A percentile compares a stretch with the other conserved stretches of the same genome.
Conservation (phyloP, 2,329 filamentous ascomycete species). For the Clarireedia monteithiana region DNA sequence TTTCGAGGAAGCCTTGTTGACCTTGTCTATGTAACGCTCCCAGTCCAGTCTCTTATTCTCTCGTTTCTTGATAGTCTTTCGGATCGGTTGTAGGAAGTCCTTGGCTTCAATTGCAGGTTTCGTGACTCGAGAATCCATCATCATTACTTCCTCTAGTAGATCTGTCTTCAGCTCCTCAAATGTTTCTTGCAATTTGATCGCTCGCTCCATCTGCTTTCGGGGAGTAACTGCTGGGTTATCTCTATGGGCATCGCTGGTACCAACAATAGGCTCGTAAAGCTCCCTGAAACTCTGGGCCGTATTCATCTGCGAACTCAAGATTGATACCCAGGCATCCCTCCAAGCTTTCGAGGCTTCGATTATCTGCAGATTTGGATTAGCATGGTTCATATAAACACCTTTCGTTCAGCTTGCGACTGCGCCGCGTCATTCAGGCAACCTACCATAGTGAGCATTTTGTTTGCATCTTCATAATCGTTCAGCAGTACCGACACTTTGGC, state of each 20-base stretch:
- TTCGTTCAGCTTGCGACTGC: background rate
- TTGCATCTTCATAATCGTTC: constrained; percentile 73
- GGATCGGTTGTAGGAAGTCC: constrained; percentile 60
- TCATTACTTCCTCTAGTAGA: constrained; percentile 59
- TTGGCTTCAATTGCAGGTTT: constrained; percentile 62
- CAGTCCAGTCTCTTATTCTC: constrained; percentile 78
- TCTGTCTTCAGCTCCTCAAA: constrained; percentile 67
- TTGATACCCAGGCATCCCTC: constrained; percentile 70
- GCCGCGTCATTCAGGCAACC: constrained; percentile 17
- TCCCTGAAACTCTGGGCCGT: constrained; percentile 60
- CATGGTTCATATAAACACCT: background rate
- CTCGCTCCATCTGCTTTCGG: constrained; percentile 53
- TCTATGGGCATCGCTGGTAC: constrained; percentile 49
- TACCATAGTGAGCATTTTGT: constrained; percentile 67
- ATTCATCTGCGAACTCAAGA: constrained; percentile 61
- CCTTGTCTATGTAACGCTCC: constrained; percentile 66
- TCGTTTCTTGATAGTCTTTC: constrained; percentile 78
- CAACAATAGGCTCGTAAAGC: constrained; percentile 70
- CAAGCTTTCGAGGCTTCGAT: constrained; percentile 68
- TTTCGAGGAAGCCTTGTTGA: constrained; percentile 64
- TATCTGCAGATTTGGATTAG: constrained; percentile 43
- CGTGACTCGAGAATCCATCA: constrained; percentile 64
- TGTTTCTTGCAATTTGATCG: constrained; percentile 54
- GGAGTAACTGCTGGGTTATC: constrained; percentile 54
- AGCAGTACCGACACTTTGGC: constrained; percentile 67